A percentile compares a stretch with the other conserved stretches of the same genome.
phyloP scores from a whole-genome alignment of 2,329 filamentous ascomycete genomes.

The Apiospora koreana region DNA sequence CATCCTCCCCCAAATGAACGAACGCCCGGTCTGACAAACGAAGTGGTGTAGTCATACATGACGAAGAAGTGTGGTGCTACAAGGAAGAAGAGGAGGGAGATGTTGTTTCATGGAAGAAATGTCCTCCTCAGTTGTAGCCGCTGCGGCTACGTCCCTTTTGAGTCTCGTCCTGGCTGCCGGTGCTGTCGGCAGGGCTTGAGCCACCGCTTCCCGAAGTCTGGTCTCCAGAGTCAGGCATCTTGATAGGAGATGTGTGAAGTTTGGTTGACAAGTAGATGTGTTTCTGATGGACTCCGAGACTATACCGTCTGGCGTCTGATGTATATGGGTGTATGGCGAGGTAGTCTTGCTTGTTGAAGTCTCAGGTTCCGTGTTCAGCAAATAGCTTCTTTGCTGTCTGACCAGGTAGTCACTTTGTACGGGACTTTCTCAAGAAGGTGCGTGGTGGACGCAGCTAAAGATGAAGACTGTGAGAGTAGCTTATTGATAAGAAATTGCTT shows the following conservation, averaged over 20 bases:
- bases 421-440: neutral
- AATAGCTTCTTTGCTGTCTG: neutral
- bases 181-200: slow-evolving; percentile 12
- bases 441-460: neutral
- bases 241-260: neutral
- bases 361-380: neutral
- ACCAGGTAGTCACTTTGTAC: neutral
- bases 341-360: neutral
- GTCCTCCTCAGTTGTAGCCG: slow-evolving; percentile 14
- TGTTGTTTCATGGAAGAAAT: neutral
- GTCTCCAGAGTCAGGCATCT: slow-evolving; percentile 1
- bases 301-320: neutral
- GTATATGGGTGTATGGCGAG: neutral
- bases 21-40: neutral
- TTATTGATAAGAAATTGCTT: too few species aligned
- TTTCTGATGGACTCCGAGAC: neutral
- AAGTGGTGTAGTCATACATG: neutral
- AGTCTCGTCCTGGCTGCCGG: slow-evolving; percentile 9
- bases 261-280: neutral
- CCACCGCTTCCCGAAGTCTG: neutral
- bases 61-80: too few species aligned
- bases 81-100: too few species aligned
- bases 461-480: neutral
- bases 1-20: neutral
- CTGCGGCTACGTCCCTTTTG: slow-evolving; percentile 14